Conservation (phyloP, 176 grass and related monocot genomes). For the Paspalum notatum region DNA sequence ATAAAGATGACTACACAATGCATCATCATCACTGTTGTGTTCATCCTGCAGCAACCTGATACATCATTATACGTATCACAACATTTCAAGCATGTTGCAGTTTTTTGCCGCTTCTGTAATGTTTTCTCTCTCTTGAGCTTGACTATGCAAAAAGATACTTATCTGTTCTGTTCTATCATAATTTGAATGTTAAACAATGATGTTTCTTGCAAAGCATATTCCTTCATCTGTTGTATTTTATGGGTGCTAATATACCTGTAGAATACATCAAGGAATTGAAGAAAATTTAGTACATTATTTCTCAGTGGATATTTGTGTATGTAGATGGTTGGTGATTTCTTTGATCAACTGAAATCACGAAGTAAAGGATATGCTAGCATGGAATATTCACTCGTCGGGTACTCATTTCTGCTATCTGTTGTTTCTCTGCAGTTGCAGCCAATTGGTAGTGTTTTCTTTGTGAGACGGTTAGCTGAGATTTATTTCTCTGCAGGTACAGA, state of each 20-base stretch:
- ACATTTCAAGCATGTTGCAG: background rate
- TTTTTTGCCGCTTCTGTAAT: conserved; percentile 18
- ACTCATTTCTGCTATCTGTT: conserved; percentile 8
- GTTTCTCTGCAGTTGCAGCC: conserved; percentile 15
- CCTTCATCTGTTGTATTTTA: conserved; percentile 8
- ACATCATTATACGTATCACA: conserved; percentile 18
- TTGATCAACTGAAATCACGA: conserved; percentile 98
- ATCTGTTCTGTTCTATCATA: conserved; percentile 9
- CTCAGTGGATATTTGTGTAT: conserved; percentile 32
- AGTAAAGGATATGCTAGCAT: conserved; percentile 99
- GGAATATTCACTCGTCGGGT: conserved; percentile 94
- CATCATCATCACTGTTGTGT: conserved; percentile 13
- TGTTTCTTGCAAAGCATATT: conserved; percentile 20
- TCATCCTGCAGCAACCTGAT: conserved; percentile 33
- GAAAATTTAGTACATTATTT: background rate
- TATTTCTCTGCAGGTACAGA: conserved; percentile 70
- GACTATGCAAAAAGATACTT: conserved; percentile 19
- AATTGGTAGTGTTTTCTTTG: background rate
- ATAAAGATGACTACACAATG: conserved; percentile 11
- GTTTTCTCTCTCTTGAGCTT: conserved; percentile 19
- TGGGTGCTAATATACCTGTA: conserved; percentile 9
- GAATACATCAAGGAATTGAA: conserved; percentile 2
- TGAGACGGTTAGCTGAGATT: conserved; percentile 32
- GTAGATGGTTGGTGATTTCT: conserved; percentile 99
- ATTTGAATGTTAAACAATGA: background rate